Conservation (phyloP, 148 eudicot species). For the Silene latifolia region DNA sequence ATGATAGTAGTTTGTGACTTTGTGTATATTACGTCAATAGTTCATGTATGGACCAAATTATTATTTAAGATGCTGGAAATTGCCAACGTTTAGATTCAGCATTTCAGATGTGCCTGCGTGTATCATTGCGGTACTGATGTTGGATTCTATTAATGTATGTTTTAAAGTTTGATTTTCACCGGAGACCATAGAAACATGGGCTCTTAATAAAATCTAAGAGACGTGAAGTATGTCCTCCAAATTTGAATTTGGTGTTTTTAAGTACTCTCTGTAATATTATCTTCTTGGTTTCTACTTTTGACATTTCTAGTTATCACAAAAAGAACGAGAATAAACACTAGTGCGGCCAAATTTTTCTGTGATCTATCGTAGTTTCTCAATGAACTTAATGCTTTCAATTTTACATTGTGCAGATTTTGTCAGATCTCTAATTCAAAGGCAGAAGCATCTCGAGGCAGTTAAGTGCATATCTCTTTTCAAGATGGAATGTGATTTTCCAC, state of each 20-base stretch:
- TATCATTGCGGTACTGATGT: not conserved
- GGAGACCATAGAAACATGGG: not conserved
- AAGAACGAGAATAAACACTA: not conserved
- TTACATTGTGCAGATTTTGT: slow-evolving; percentile 7
- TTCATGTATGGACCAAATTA: not conserved
- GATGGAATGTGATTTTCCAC: slow-evolving; percentile 14
- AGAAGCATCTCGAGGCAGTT: slow-evolving; percentile 9
- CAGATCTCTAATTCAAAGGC: not conserved
- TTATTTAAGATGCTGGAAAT: not conserved
- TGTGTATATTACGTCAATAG: not conserved
- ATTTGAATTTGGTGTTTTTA: not conserved
- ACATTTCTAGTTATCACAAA: too few species aligned
- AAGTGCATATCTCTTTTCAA: slow-evolving; percentile 14
- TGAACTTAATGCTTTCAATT: not conserved
- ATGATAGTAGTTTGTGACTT: not conserved
- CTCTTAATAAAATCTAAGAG: not conserved
- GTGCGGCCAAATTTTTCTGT: not conserved
- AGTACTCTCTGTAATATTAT: not conserved
- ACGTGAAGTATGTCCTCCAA: not conserved
- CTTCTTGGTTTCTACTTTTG: not conserved
- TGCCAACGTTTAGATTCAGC: not conserved
- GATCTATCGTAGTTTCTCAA: not conserved
- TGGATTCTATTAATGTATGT: too few species aligned
- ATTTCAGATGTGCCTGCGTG: not conserved
- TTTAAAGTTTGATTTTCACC: not conserved